A percentile compares a stretch with the other conserved stretches of the same genome.
phyloP scores from a whole-genome alignment of 768 basidiomycete genomes.

The Suillus occidentalis region DNA sequence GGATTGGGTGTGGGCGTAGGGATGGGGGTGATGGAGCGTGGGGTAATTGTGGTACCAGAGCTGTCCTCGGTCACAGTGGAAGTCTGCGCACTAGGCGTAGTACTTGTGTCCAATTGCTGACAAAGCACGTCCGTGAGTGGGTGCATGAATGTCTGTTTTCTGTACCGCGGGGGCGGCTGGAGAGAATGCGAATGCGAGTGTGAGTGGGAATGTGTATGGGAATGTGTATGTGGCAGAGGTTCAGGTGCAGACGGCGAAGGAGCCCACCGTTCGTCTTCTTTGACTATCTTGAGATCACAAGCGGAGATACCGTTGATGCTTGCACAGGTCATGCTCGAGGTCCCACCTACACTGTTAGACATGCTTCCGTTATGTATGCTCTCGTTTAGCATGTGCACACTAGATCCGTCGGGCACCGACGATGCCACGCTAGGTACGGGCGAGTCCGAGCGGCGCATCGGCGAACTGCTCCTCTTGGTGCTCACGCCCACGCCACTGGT shows the following conservation, averaged over 20 bases:
- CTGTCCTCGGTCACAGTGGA: neutral
- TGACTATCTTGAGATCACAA: slow-evolving; percentile 40
- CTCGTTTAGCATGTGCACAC: neutral
- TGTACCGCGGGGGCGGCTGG: slow-evolving; percentile 33
- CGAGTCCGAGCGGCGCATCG: slow-evolving; percentile 1
- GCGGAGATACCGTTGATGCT: slow-evolving; percentile 15
- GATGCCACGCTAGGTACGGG: slow-evolving; percentile 8
- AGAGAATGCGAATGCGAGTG: slow-evolving; percentile 31
- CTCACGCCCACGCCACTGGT: neutral
- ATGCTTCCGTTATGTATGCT: neutral
- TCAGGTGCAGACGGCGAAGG: slow-evolving; percentile 18
- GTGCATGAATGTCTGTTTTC: slow-evolving; percentile 19
- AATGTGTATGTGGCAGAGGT: slow-evolving; percentile 26
- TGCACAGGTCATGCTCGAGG: neutral
- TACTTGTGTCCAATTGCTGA: slow-evolving; percentile 19
- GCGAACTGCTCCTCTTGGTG: neutral
- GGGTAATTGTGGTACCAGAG: neutral
- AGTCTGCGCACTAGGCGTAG: slow-evolving; percentile 18
- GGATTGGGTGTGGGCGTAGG: neutral
- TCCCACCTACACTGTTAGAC: neutral
- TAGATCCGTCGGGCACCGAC: neutral
- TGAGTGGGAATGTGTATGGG: slow-evolving; percentile 26
- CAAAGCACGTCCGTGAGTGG: slow-evolving; percentile 11
- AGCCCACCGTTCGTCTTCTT: slow-evolving; percentile 30
- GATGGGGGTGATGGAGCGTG: neutral